phyloP scores from a whole-genome alignment of 2,329 filamentous ascomycete genomes.

The Penicillium sp. region DNA sequence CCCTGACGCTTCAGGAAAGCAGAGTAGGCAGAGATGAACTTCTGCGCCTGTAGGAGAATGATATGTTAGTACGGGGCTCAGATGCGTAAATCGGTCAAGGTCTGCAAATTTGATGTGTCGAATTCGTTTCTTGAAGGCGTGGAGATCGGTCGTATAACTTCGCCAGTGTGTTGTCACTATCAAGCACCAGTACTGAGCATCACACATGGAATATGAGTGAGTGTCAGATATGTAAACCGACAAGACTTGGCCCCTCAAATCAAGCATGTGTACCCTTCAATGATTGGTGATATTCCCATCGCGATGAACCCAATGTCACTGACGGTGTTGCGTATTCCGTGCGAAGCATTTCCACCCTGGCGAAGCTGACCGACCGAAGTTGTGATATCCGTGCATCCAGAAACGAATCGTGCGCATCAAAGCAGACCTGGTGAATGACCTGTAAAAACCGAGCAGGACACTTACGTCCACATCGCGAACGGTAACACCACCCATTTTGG shows the following conservation, averaged over 20 bases:
- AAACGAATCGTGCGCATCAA: conserved; percentile 20
- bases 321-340: neutral
- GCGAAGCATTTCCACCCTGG: conserved; percentile 9
- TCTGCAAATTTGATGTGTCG: conserved; percentile 21
- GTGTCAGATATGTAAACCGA: neutral
- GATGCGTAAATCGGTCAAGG: conserved; percentile 10
- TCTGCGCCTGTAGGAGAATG: conserved; percentile 55
- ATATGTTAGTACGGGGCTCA: conserved; percentile 19
- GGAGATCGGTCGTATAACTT: conserved; percentile 10
- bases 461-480: conserved; percentile 68
- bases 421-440: conserved; percentile 18
- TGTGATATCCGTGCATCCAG: conserved; percentile 16
- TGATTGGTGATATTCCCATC: neutral
- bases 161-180: conserved; percentile 4
- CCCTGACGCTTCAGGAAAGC: conserved; percentile 72
- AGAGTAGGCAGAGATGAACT: conserved; percentile 69
- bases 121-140: conserved; percentile 21
- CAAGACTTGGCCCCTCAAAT: conserved; percentile 6
- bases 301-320: conserved; percentile 2
- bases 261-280: conserved; percentile 6
- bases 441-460: conserved; percentile 27
- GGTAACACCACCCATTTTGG: conserved; percentile 67
- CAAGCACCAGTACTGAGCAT: neutral
- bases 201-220: too few relatives aligned
- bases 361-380: conserved; percentile 7